These are phyloP conservation scores for Cenococcum geophilum DNA, from an alignment of 495 filamentous ascomycete genomes.

Conservation along the genomic window DNA sequence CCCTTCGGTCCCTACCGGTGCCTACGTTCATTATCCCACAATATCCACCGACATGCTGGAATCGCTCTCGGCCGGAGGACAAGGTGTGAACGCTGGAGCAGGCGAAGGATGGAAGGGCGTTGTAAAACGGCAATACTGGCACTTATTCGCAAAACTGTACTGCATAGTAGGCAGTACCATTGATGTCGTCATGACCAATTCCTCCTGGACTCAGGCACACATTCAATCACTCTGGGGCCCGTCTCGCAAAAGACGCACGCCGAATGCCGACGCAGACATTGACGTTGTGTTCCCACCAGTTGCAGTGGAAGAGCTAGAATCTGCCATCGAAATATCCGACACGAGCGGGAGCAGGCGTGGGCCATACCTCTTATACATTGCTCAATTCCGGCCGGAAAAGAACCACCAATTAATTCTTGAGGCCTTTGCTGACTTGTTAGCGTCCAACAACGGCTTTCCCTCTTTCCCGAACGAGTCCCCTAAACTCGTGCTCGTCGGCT, in stretches of 20 bases:
- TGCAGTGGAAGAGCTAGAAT: conserved; percentile 74
- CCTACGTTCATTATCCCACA: conserved; percentile 96
- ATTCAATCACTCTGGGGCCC: conserved; percentile 75
- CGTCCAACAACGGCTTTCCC: conserved; percentile 10
- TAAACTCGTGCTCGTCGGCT: conserved; percentile 76
- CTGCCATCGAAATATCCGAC: conserved; percentile 59
- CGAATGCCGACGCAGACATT: conserved; percentile 43
- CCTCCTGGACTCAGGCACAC: conserved; percentile 84
- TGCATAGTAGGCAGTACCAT: conserved; percentile 70
- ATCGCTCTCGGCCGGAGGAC: conserved; percentile 58
- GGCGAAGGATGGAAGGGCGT: conserved; percentile 61
- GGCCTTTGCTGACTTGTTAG: conserved; percentile 55
- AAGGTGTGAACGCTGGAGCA: conserved; percentile 77
- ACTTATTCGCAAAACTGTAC: conserved; percentile 74
- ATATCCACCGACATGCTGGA: conserved; percentile 97
- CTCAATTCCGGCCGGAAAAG: conserved; percentile 96
- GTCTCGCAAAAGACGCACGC: conserved; percentile 39
- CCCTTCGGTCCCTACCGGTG: conserved; percentile 71
- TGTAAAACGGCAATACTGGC: conserved; percentile 77
- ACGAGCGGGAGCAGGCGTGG: conserved; percentile 61
- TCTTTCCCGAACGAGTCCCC: conserved; percentile 35
- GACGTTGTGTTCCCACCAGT: conserved; percentile 85
- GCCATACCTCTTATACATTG: conserved; percentile 77
- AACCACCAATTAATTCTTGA: conserved; percentile 81
- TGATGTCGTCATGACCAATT: conserved; percentile 95